These are phyloP conservation scores for Chlamydomonas sp. DNA, from an alignment of 139 green algal genomes.

Conservation along the genomic window DNA sequence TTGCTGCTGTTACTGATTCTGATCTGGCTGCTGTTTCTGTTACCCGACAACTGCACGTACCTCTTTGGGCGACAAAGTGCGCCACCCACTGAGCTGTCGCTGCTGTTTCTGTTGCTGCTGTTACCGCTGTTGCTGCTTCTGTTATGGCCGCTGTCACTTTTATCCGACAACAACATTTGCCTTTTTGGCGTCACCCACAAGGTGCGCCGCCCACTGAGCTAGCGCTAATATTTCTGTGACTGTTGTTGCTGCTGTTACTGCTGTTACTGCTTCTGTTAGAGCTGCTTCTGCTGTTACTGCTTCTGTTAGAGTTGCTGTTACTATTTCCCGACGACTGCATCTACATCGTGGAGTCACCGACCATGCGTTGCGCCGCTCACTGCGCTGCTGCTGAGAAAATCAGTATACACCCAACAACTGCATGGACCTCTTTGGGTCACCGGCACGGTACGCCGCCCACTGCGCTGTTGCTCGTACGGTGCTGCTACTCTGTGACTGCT, in stretches of 20 bases:
- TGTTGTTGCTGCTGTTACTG: not conserved
- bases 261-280: not conserved
- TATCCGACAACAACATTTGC: constrained; percentile 67
- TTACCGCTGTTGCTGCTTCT: not conserved
- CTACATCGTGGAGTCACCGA: no score
- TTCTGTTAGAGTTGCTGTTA: not conserved
- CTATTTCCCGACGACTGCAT: constrained; percentile 8
- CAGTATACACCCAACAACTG: no score
- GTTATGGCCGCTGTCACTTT: constrained; percentile 1
- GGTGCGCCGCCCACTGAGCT: not conserved
- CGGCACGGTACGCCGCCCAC: constrained; percentile 11
- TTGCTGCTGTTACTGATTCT: not conserved
- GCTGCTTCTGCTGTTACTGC: not conserved
- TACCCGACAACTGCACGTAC: constrained; percentile 9
- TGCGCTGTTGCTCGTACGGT: no score
- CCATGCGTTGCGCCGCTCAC: no score
- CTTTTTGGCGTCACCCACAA: constrained; percentile 51
- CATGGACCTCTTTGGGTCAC: constrained; percentile 65
- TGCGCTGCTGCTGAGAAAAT: no score
- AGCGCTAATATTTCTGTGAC: no score
- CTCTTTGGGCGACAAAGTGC: no score
- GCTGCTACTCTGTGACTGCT: no score
- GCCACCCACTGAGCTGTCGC: no score
- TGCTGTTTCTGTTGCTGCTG: no score
- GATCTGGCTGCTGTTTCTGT: constrained; percentile 4